These are phyloP conservation scores for Populus tremula DNA, from an alignment of 345 rosid genomes.

Conservation along the genomic window DNA sequence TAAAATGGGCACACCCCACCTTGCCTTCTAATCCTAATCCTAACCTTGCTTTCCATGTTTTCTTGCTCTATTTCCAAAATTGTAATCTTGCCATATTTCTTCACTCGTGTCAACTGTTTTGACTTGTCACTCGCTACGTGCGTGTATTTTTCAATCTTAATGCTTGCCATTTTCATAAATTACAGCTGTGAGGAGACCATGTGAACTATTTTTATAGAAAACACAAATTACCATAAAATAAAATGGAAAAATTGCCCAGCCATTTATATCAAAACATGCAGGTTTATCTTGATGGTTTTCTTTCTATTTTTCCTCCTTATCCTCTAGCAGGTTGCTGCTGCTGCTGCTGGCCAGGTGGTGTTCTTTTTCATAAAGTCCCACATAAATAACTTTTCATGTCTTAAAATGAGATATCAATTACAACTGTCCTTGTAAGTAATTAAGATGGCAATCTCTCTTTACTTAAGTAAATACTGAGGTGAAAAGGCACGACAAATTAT, in stretches of 20 bases:
- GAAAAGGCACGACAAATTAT: neutral
- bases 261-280: neutral
- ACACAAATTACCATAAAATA: neutral
- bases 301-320: neutral
- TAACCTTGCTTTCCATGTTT: neutral
- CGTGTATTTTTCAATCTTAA: neutral
- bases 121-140: neutral
- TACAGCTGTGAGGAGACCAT: neutral
- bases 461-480: neutral
- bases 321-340: neutral
- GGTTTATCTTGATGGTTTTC: neutral
- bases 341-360: neutral
- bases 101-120: neutral
- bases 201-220: neutral
- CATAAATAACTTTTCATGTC: neutral
- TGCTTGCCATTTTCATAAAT: neutral
- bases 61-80: neutral
- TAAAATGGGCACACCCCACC: neutral
- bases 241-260: neutral
- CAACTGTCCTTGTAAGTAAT: neutral
- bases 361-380: neutral
- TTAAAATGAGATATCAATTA: neutral
- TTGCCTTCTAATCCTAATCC: neutral
- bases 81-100: neutral
- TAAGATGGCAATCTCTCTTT: neutral